phyloP scores from a whole-genome alignment of 2,329 filamentous ascomycete species.

The Falciphora oryzae region DNA sequence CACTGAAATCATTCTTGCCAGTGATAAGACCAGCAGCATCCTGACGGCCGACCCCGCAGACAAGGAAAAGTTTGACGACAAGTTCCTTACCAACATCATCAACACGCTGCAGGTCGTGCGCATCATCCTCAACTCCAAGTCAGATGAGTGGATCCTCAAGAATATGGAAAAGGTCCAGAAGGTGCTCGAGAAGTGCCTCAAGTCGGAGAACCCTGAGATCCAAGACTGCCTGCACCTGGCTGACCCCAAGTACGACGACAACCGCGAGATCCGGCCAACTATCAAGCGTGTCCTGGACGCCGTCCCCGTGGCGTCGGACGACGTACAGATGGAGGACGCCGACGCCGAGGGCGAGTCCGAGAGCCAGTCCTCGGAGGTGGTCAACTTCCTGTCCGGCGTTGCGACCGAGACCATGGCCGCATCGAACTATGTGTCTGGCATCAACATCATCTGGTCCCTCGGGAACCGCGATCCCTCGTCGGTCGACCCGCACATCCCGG shows the following conservation, averaged over 20 bases:
- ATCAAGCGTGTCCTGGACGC: constrained; percentile 82
- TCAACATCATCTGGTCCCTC: constrained; percentile 91
- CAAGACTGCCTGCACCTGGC: constrained; percentile 84
- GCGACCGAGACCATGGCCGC: constrained; percentile 82
- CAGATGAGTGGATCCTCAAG: constrained; percentile 83
- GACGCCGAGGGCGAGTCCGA: constrained; percentile 83
- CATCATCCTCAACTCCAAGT: constrained; percentile 80
- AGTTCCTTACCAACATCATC: constrained; percentile 80
- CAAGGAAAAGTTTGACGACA: constrained; percentile 72
- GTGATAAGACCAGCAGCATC: constrained; percentile 65
- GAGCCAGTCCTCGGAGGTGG: constrained; percentile 77
- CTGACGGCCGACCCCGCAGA: constrained; percentile 54
- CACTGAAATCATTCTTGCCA: constrained; percentile 76
- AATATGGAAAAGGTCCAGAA: constrained; percentile 76
- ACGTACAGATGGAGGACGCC: constrained; percentile 65
- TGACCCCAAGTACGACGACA: constrained; percentile 64
- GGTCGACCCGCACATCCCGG: constrained; percentile 81
- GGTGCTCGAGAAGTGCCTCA: constrained; percentile 81
- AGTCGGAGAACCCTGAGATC: constrained; percentile 83
- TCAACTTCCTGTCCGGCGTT: constrained; percentile 75
- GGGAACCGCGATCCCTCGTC: constrained; percentile 78
- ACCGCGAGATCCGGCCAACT: constrained; percentile 65
- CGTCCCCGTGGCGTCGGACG: constrained; percentile 58
- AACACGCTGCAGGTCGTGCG: constrained; percentile 91
- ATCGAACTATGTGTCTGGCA: constrained; percentile 75